phyloP scores from a whole-genome alignment of 2,329 filamentous ascomycete species.

The Apiospora kogelbergensis region DNA sequence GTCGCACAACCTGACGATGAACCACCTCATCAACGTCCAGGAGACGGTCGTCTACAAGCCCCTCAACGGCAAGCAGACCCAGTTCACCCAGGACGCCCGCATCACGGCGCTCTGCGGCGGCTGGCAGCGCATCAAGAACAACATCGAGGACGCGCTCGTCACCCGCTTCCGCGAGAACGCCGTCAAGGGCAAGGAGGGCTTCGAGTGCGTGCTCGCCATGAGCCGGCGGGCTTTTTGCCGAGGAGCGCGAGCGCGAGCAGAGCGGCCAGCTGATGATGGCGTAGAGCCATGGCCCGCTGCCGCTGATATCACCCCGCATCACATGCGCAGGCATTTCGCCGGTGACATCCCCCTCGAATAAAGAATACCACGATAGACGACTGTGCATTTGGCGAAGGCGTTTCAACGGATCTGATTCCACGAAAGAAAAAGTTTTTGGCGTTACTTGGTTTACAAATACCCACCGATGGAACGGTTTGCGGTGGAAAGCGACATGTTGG shows the following conservation, averaged over 20 bases:
- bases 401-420: constrained; percentile 8
- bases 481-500: neutral
- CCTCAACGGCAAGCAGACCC: constrained; percentile 58
- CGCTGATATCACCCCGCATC: neutral
- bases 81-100: constrained; percentile 85
- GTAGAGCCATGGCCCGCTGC: constrained; percentile 4
- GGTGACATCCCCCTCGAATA: neutral
- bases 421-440: constrained; percentile 8
- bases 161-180: constrained; percentile 92
- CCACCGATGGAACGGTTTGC: neutral
- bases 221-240: constrained; percentile 88
- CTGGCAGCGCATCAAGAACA: constrained; percentile 96
- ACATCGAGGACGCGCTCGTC: constrained; percentile 89
- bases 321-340: neutral
- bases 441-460: constrained; percentile 5
- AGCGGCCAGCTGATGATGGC: constrained; percentile 23
- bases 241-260: constrained; percentile 71
- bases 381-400: constrained; percentile 10
- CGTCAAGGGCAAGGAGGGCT: constrained; percentile 85
- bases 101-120: constrained; percentile 94
- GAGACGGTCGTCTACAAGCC: constrained; percentile 90
- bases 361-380: constrained; percentile 11
- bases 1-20: constrained; percentile 90
- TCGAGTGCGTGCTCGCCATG: constrained; percentile 93
- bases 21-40: constrained; percentile 85